Conservation (phyloP, 108 stramenopile species). For the Nannochloropsis salina region DNA sequence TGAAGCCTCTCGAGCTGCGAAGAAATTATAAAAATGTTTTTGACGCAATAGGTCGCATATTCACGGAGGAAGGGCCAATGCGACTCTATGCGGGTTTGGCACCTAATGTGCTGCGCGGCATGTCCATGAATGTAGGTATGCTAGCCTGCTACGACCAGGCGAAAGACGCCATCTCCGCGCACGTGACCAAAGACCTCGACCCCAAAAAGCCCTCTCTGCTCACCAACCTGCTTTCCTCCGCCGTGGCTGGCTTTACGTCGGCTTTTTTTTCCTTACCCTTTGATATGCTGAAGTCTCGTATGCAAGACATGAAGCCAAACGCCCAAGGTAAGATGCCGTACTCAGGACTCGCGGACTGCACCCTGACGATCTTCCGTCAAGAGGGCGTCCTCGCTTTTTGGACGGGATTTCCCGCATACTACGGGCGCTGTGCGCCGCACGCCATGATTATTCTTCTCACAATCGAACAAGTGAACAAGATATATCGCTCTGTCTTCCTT, state of each 20-base stretch:
- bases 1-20: conserved; percentile 75
- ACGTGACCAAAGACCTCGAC: conserved; percentile 54
- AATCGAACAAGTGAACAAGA: conserved; percentile 78
- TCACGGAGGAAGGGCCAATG: conserved; percentile 81
- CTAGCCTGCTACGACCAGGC: conserved; percentile 98
- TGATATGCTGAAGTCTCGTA: conserved; percentile 90
- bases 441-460: conserved; percentile 96
- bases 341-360: conserved; percentile 76
- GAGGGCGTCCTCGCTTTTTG: conserved; percentile 92
- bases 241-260: conserved; percentile 81
- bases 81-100: conserved; percentile 85
- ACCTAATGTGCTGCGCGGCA: conserved; percentile 91
- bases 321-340: conserved; percentile 81
- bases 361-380: conserved; percentile 63
- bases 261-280: conserved; percentile 91
- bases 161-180: conserved; percentile 59
- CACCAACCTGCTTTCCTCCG: conserved; percentile 61
- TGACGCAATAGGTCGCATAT: conserved; percentile 80
- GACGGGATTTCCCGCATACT: conserved; percentile 89
- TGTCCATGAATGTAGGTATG: conserved; percentile 99
- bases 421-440: conserved; percentile 94
- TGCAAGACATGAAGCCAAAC: conserved; percentile 80
- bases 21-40: conserved; percentile 97
- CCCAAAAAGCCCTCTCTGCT: conserved; percentile 71
- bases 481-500: conserved; percentile 41